These are phyloP conservation scores for Gossypium australe DNA, from an alignment of 345 rosid genomes.

Conservation along the genomic window DNA sequence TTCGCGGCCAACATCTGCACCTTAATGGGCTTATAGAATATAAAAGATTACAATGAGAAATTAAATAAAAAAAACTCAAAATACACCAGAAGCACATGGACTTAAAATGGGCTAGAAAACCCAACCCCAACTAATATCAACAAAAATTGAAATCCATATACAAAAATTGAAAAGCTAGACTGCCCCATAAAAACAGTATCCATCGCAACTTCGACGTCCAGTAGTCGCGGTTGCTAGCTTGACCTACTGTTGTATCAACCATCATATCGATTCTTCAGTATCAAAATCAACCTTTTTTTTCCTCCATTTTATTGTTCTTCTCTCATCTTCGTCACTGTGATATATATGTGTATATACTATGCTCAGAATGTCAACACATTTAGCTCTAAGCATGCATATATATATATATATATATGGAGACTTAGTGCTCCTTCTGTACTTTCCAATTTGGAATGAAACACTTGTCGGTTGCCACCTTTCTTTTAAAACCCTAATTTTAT, in stretches of 20 bases:
- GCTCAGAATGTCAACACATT: too few species aligned
- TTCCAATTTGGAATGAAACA: not conserved
- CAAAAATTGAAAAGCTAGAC: not conserved
- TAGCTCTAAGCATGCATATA: too few species aligned
- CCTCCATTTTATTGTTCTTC: not conserved
- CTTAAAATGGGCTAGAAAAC: too few species aligned
- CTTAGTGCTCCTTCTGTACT: not conserved
- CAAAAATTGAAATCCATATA: too few species aligned
- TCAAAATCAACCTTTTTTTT: not conserved
- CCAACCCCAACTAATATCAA: too few species aligned
- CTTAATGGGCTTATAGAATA: too few species aligned
- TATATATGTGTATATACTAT: too few species aligned
- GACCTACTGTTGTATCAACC: slow-evolving; percentile 8
- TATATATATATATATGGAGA: too few species aligned
- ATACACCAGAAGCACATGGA: too few species aligned
- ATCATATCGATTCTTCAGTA: not conserved
- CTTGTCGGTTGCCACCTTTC: not conserved
- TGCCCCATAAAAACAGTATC: slow-evolving; percentile 3
- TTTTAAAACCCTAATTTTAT: too few species aligned
- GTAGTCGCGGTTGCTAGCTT: slow-evolving; percentile 45
- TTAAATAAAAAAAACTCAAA: too few species aligned
- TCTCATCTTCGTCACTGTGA: too few species aligned
- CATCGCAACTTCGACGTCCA: slow-evolving; percentile 35
- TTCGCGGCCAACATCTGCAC: fast-evolving
- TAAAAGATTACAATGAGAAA: fast-evolving